A percentile compares a stretch with the other conserved stretches of the same genome.
phyloP scores from a whole-genome alignment of 208 protist genomes.

The Wallacemonas sp. region DNA sequence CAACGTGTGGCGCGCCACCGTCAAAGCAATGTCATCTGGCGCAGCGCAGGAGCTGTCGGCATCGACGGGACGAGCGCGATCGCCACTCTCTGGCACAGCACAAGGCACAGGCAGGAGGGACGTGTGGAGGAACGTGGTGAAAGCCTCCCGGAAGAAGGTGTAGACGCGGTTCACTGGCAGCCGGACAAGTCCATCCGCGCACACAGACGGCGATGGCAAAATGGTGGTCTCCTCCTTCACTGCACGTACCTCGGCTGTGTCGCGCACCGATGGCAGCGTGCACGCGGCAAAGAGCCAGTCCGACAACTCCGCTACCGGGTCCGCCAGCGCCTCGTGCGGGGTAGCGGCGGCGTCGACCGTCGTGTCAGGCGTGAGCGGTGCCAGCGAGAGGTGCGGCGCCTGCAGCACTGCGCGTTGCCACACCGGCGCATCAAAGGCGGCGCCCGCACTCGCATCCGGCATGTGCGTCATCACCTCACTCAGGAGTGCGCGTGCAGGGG shows the following conservation, averaged over 20 bases:
- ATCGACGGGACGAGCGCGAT: too few relatives aligned
- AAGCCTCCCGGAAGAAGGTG: background rate
- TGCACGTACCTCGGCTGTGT: background rate
- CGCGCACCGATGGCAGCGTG: background rate
- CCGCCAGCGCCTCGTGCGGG: background rate
- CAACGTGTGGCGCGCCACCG: background rate
- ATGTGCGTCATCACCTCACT: background rate
- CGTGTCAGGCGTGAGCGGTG: too few relatives aligned
- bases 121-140: background rate
- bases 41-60: too few relatives aligned
- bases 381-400: background rate
- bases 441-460: background rate
- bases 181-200: too few relatives aligned
- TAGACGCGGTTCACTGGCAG: too few relatives aligned
- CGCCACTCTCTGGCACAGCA: too few relatives aligned
- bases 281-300: background rate
- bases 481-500: background rate
- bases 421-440: background rate
- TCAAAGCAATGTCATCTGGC: too few relatives aligned
- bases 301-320: constrained; percentile 5
- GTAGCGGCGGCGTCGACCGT: too few relatives aligned
- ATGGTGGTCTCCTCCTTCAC: too few relatives aligned
- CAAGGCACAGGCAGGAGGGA: too few relatives aligned
- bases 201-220: too few relatives aligned
- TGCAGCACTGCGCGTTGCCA: constrained; percentile 17